phyloP scores from a whole-genome alignment of 108 stramenopile species.

The Cyclotella sp. region DNA sequence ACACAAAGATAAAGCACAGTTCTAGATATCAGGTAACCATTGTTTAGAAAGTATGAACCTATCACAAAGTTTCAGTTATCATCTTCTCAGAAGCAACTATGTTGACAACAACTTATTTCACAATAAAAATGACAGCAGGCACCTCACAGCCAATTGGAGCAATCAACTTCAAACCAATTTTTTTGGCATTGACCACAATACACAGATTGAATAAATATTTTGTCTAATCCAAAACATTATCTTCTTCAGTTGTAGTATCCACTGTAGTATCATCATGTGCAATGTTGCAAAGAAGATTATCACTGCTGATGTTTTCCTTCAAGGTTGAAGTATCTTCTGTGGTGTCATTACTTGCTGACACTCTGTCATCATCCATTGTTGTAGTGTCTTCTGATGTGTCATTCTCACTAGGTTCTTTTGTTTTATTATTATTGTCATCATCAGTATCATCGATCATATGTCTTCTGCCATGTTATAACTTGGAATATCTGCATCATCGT shows the following conservation, averaged over 20 bases:
- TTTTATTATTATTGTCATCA: no score
- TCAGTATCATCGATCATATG: neutral
- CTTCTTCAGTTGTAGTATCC: neutral
- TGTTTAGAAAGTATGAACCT: no score
- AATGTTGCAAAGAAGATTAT: no score
- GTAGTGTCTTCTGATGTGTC: neutral
- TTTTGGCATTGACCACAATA: neutral
- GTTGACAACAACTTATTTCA: neutral
- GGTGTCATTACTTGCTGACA: no score
- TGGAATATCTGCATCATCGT: neutral
- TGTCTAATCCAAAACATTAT: neutral
- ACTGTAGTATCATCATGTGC: neutral
- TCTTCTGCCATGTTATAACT: neutral
- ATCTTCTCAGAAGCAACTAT: neutral
- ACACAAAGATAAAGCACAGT: no score
- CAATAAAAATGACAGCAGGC: neutral
- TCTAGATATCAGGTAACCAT: no score
- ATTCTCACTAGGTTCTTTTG: neutral
- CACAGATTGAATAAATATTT: neutral
- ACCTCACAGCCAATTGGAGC: neutral
- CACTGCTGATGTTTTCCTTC: no score
- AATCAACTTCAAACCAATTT: neutral
- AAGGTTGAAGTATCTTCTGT: neutral
- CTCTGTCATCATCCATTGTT: no score
- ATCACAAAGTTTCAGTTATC: no score